A percentile compares a stretch with the other conserved stretches of the same genome.
Conservation (phyloP, 805 yeast species). For the Monosporozyma yasuniensis region DNA sequence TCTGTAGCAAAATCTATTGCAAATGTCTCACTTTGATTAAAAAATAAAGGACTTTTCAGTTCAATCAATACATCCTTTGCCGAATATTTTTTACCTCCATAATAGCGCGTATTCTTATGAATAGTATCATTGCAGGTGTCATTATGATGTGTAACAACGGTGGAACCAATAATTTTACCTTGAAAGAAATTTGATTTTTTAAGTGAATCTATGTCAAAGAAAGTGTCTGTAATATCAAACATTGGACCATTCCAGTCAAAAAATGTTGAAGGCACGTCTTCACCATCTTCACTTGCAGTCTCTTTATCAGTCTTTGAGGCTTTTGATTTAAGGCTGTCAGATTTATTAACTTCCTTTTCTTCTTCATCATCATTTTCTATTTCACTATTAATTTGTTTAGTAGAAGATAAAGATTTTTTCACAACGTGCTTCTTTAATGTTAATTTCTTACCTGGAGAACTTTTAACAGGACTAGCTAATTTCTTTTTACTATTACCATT, state of each 20-base stretch:
- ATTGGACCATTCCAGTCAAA: constrained; percentile 10
- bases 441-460: neutral
- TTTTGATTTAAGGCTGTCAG: neutral
- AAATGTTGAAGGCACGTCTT: constrained; percentile 5
- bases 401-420: too few relatives aligned
- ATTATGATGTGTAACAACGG: neutral
- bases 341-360: too few relatives aligned
- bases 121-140: neutral
- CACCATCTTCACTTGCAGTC: too few relatives aligned
- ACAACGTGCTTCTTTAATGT: neutral
- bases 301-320: neutral
- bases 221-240: constrained; percentile 8
- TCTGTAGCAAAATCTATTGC: constrained; percentile 15
- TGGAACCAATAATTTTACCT: neutral
- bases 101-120: neutral
- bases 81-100: neutral
- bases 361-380: too few relatives aligned
- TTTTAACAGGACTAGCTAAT: neutral
- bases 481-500: neutral
- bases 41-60: constrained; percentile 17
- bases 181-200: constrained; percentile 1
- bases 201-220: constrained; percentile 16
- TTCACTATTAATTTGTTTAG: neutral
- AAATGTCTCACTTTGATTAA: constrained; percentile 20
- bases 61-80: constrained; percentile 4